These are phyloP conservation scores for Eurotiales sp. DNA, from an alignment of 2,329 filamentous ascomycete species.

Conservation along the genomic window DNA sequence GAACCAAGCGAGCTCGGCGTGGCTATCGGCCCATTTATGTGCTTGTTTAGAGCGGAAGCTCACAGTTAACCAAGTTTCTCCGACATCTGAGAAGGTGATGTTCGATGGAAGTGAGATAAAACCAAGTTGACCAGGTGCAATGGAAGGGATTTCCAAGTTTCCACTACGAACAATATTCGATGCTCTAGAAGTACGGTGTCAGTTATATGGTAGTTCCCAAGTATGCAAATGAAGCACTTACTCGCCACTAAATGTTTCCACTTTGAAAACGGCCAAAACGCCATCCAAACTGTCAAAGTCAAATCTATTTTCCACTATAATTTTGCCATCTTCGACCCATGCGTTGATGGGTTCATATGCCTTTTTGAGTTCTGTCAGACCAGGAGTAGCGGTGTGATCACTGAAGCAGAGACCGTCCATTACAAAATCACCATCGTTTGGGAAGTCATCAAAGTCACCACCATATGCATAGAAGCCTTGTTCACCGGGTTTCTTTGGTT, in stretches of 20 bases:
- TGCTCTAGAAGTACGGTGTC: not conserved
- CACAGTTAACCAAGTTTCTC: conserved; percentile 5
- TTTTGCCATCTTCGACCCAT: not conserved
- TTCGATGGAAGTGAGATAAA: not conserved
- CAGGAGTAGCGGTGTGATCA: conserved; percentile 54
- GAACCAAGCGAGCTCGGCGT: conserved; percentile 1
- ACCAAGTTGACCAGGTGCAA: not conserved
- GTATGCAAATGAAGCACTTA: not conserved
- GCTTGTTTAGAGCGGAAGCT: conserved; percentile 1
- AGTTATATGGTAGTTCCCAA: not conserved
- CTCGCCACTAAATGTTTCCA: conserved; percentile 11
- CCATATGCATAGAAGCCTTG: conserved; percentile 56
- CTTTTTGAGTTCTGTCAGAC: conserved; percentile 54
- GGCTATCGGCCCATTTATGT: not conserved
- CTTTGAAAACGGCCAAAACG: conserved; percentile 25
- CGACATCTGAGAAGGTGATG: not conserved
- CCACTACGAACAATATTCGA: not conserved
- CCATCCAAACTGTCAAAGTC: conserved; percentile 46
- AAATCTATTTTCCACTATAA: conserved; percentile 42
- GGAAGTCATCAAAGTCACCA: conserved; percentile 58
- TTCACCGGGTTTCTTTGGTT: not conserved
- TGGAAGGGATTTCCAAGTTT: not conserved
- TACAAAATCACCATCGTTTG: conserved; percentile 59
- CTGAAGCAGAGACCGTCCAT: conserved; percentile 55
- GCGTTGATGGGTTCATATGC: conserved; percentile 51